Conservation (phyloP, 176 grass and related monocot species). For the Miscanthus lutarioriparius region DNA sequence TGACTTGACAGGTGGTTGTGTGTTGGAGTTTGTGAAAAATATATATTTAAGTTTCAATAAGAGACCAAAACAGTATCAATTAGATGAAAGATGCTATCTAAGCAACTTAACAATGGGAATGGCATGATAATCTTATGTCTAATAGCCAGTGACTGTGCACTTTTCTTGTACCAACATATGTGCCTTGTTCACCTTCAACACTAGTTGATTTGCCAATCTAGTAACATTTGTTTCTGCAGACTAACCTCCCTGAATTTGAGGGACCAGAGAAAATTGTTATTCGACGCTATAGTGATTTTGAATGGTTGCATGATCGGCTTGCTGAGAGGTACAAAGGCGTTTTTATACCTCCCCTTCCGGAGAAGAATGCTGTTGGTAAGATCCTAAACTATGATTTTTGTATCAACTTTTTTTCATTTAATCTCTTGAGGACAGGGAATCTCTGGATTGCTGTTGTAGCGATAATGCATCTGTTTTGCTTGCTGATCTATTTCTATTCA, state of each 20-base stretch:
- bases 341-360: slow-evolving; percentile 93
- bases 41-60: slow-evolving; percentile 1
- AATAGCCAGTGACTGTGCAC: not conserved
- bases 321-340: slow-evolving; percentile 94
- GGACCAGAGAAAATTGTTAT: slow-evolving; percentile 98
- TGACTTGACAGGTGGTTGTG: not conserved
- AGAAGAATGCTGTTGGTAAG: slow-evolving; percentile 99
- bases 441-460: not conserved
- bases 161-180: not conserved
- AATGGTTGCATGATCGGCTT: slow-evolving; percentile 91
- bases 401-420: slow-evolving; percentile 10
- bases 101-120: not conserved
- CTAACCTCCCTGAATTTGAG: slow-evolving; percentile 90
- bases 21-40: not conserved
- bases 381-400: slow-evolving; percentile 23
- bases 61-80: not conserved
- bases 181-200: not conserved
- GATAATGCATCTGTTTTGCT: not conserved
- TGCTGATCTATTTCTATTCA: slow-evolving; percentile 1
- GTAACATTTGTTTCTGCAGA: slow-evolving; percentile 52
- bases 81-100: not conserved
- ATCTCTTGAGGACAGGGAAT: not conserved
- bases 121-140: not conserved
- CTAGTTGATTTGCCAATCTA: slow-evolving; percentile 28
- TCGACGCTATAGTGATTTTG: slow-evolving; percentile 95